A percentile compares a stretch with the other conserved stretches of the same genome.
Evolutionary conservation across 2,329 filamentous ascomycete genomes (phyloP).

Genomic region (Botrytis tulipae): DNA sequence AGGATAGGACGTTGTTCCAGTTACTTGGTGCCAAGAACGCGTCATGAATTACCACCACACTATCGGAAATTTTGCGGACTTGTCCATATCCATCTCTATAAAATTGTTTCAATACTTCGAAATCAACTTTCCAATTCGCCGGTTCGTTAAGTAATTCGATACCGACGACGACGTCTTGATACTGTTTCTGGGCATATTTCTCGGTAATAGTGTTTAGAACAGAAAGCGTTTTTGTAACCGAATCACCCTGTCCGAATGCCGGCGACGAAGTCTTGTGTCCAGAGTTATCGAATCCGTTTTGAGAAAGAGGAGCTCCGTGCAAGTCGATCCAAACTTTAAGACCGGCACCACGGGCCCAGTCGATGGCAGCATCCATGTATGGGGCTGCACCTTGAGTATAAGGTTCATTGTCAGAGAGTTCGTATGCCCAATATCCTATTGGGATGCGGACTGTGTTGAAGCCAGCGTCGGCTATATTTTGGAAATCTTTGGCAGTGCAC

Average conservation of each 20-base stretch:
- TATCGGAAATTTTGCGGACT: slow-evolving; percentile 46
- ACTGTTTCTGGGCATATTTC: slow-evolving; percentile 53
- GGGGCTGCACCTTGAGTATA: slow-evolving; percentile 51
- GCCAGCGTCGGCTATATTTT: slow-evolving; percentile 54
- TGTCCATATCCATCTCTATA: slow-evolving; percentile 52
- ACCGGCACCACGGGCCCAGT: slow-evolving; percentile 52
- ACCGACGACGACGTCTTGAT: slow-evolving; percentile 57
- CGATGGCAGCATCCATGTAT: slow-evolving; percentile 56
- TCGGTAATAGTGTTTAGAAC: slow-evolving; percentile 57
- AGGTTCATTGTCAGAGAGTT: slow-evolving; percentile 47
- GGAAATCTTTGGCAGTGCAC: slow-evolving; percentile 48
- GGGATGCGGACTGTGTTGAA: slow-evolving; percentile 60
- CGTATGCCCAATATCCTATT: slow-evolving; percentile 59
- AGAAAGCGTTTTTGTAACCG: slow-evolving; percentile 49
- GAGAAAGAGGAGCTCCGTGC: slow-evolving; percentile 54
- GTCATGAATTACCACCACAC: slow-evolving; percentile 57
- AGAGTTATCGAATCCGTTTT: slow-evolving; percentile 63
- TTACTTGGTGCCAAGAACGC: slow-evolving; percentile 51
- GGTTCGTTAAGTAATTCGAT: slow-evolving; percentile 59
- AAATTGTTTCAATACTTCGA: slow-evolving; percentile 39
- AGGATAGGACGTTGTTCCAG: slow-evolving; percentile 61
- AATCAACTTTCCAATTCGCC: slow-evolving; percentile 39
- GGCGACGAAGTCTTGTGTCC: slow-evolving; percentile 48
- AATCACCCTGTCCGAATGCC: slow-evolving; percentile 48
- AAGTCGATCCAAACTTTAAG: slow-evolving; percentile 59